phyloP scores from a whole-genome alignment of 106 monocot genomes.

The Dactylorhiza incarnata region DNA sequence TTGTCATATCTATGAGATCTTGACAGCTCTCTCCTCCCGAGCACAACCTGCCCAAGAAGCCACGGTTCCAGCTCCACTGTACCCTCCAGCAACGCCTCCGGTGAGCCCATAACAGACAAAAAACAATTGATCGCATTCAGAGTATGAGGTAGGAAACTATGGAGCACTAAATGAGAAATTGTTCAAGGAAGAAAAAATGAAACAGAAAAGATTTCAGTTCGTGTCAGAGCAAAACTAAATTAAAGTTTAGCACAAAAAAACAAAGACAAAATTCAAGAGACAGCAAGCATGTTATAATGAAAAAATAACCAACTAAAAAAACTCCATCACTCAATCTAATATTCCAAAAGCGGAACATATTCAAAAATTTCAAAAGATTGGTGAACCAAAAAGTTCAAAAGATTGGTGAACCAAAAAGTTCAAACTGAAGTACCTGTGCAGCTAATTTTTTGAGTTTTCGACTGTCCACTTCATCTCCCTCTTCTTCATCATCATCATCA shows the following conservation, averaged over 20 bases:
- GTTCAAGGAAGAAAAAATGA: not conserved
- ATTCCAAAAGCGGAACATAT: not conserved
- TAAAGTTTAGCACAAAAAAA: not conserved
- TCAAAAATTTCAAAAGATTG: not conserved
- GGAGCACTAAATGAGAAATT: not conserved
- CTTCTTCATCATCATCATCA: conserved; percentile 27
- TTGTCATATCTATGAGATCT: too few relatives aligned
- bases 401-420: not conserved
- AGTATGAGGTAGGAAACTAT: not conserved
- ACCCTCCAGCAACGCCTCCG: too few relatives aligned
- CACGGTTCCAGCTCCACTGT: too few relatives aligned
- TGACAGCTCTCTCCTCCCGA: too few relatives aligned
- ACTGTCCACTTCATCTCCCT: conserved; percentile 79
- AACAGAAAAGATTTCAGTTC: not conserved
- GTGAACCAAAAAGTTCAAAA: too few relatives aligned
- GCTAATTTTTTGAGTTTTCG: conserved; percentile 69
- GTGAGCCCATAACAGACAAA: too few relatives aligned
- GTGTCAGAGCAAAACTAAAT: not conserved
- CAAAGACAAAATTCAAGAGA: not conserved
- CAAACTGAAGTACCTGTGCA: conserved; percentile 51
- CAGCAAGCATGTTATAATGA: not conserved
- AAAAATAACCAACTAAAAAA: not conserved
- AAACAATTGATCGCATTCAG: not conserved
- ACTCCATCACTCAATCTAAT: not conserved
- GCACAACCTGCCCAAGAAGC: too few relatives aligned